phyloP scores from a whole-genome alignment of 2,329 filamentous ascomycete species.

The Penicillium hordei region DNA sequence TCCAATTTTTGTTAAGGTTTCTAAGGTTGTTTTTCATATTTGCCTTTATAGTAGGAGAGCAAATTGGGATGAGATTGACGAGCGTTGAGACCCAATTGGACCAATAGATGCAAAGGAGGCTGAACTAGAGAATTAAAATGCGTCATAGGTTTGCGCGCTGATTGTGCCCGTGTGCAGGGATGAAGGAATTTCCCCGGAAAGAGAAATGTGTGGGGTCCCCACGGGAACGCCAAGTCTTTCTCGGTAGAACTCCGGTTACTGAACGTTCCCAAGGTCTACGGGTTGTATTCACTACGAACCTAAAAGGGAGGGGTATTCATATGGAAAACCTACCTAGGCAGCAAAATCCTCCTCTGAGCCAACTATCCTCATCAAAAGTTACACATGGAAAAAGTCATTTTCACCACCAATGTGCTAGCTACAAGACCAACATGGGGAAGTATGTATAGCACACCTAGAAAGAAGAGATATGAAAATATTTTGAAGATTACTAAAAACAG shows the following conservation, averaged over 20 bases:
- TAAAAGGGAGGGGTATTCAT: neutral
- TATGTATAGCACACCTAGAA: neutral
- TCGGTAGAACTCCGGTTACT: neutral
- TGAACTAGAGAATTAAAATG: neutral
- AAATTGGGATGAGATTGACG: neutral
- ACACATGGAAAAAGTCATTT: too few species aligned
- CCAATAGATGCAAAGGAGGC: neutral
- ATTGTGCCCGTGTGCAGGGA: neutral
- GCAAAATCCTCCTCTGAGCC: neutral
- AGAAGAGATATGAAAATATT: neutral
- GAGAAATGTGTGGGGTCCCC: slow-evolving; percentile 4
- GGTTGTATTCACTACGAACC: neutral
- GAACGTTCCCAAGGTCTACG: neutral
- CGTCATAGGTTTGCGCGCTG: neutral
- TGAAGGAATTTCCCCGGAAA: neutral
- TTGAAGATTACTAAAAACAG: too few species aligned
- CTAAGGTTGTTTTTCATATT: neutral
- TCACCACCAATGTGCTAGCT: neutral
- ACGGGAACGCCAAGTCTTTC: neutral
- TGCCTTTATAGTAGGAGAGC: neutral
- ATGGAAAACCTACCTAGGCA: too few species aligned
- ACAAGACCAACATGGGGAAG: neutral
- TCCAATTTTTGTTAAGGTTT: neutral
- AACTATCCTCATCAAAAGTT: neutral
- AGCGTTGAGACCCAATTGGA: neutral